phyloP scores from a whole-genome alignment of 768 basidiomycete species.

The Termitomyces eurrhizus region DNA sequence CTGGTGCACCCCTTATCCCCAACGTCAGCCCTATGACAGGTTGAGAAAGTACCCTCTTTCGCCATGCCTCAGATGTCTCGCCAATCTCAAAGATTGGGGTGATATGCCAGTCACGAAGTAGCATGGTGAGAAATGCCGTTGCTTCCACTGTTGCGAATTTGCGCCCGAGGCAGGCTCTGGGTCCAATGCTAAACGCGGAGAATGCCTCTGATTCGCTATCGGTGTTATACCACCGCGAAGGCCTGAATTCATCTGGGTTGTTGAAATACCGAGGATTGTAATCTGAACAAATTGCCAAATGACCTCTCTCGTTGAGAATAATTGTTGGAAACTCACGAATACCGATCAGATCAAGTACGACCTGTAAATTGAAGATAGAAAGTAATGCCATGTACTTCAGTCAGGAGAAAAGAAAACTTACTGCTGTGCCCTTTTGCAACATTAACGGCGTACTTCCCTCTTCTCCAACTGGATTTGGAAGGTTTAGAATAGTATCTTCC shows the following conservation, averaged over 20 bases:
- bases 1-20: constrained; percentile 26
- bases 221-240: constrained; percentile 45
- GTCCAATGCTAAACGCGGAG: constrained; percentile 44
- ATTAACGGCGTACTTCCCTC: constrained; percentile 32
- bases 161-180: constrained; percentile 50
- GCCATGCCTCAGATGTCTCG: constrained; percentile 37
- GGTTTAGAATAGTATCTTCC: constrained; percentile 35
- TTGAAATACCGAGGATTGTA: constrained; percentile 48
- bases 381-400: neutral
- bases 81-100: constrained; percentile 35
- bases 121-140: constrained; percentile 45
- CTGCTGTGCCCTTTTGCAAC: constrained; percentile 31
- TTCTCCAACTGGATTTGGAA: constrained; percentile 36
- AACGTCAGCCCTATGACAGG: constrained; percentile 30
- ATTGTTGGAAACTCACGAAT: constrained; percentile 31
- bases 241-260: constrained; percentile 41
- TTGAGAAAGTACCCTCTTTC: constrained; percentile 28
- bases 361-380: constrained; percentile 14
- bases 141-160: constrained; percentile 52
- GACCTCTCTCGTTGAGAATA: neutral
- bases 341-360: constrained; percentile 45
- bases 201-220: constrained; percentile 37
- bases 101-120: constrained; percentile 51
- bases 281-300: constrained; percentile 25
- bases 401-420: neutral